phyloP scores from a whole-genome alignment of 768 basidiomycete genomes.

The Termitomyces sp. region DNA sequence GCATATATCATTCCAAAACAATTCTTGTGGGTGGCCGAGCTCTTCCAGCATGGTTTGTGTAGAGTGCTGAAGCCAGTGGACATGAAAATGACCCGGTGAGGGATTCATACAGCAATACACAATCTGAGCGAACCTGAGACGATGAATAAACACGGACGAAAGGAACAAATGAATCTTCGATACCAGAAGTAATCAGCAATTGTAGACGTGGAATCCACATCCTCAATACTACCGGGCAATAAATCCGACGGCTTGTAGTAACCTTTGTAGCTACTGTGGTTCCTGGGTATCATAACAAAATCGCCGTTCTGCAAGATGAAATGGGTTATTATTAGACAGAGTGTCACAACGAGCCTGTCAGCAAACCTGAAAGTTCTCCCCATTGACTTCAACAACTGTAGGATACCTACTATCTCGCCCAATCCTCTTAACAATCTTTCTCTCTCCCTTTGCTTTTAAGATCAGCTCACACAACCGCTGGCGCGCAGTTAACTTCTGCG shows the following conservation, averaged over 20 bases:
- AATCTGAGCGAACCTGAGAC: conserved; percentile 63
- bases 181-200: conserved; percentile 66
- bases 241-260: conserved; percentile 20
- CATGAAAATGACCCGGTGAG: conserved; percentile 41
- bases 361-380: conserved; percentile 36
- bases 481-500: conserved; percentile 18
- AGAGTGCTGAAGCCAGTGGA: conserved; percentile 74
- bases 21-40: conserved; percentile 54
- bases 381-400: conserved; percentile 36
- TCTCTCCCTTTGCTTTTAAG: conserved; percentile 15
- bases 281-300: conserved; percentile 43
- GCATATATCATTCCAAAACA: conserved; percentile 58
- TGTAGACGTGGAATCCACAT: conserved; percentile 30
- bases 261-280: conserved; percentile 16
- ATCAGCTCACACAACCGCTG: conserved; percentile 24
- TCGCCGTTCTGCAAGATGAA: conserved; percentile 51
- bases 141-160: neutral
- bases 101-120: conserved; percentile 37
- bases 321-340: neutral
- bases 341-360: conserved; percentile 6
- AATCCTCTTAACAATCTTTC: conserved; percentile 26
- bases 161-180: neutral
- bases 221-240: conserved; percentile 25
- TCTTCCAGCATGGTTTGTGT: conserved; percentile 56
- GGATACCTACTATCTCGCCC: conserved; percentile 26